Evolutionary conservation across 202 grass and related monocot genomes (phyloP).

Genomic region (Panicum virgatum): DNA sequence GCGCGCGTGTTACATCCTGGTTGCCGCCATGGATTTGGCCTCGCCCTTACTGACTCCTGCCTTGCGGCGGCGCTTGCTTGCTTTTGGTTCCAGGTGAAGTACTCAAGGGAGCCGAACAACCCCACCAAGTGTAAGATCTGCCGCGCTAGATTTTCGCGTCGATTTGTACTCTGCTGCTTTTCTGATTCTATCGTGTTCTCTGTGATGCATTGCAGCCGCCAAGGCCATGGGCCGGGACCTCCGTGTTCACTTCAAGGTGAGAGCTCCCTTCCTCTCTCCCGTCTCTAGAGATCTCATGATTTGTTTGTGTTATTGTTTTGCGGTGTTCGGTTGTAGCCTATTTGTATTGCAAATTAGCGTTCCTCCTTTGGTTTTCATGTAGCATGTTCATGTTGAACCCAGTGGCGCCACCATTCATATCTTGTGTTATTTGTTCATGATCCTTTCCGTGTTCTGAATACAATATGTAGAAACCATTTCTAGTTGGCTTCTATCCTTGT

Average conservation of each 20-base stretch:
- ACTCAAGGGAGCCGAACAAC: conserved; percentile 59
- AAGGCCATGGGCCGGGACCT: conserved; percentile 72
- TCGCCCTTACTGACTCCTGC: background rate
- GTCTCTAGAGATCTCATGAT: background rate
- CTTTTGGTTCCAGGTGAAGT: conserved; percentile 55
- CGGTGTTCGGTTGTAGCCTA: background rate
- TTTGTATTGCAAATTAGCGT: too few species aligned
- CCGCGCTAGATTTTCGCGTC: background rate
- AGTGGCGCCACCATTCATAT: too few species aligned
- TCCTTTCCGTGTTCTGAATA: background rate
- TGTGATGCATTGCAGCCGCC: conserved; percentile 47
- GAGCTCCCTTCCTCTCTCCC: background rate
- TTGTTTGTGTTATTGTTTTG: background rate
- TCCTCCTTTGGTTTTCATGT: background rate
- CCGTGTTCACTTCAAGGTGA: conserved; percentile 77
- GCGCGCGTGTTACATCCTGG: background rate
- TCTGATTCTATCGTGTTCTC: background rate
- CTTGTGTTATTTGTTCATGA: background rate
- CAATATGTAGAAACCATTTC: background rate
- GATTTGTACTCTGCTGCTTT: background rate
- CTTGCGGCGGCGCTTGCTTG: background rate
- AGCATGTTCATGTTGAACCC: background rate
- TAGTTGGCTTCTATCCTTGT: background rate
- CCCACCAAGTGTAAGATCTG: conserved; percentile 62
- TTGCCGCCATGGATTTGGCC: background rate